Evolutionary conservation across 192 early-diverging fungal genomes (phyloP).

Genomic region (Dissophora globulifera): DNA sequence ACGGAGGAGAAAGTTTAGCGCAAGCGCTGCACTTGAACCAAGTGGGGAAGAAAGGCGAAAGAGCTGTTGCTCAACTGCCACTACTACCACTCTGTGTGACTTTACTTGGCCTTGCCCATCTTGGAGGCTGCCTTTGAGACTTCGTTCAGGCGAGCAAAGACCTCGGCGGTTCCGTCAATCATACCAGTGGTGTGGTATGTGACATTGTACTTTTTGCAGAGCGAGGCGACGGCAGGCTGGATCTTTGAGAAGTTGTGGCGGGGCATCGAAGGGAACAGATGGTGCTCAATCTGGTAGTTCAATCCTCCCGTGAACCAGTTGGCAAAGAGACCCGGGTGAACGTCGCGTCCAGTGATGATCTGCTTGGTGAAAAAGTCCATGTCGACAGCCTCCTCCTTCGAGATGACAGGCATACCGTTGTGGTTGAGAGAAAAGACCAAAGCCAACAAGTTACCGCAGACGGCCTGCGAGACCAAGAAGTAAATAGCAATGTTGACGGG

Average conservation of each 20-base stretch:
- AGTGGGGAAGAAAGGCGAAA: no score
- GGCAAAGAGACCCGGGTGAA: conserved; percentile 64
- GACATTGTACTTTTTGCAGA: conserved; percentile 76
- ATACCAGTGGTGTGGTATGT: conserved; percentile 73
- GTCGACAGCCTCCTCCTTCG: conserved; percentile 65
- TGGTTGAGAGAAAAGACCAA: conserved; percentile 86
- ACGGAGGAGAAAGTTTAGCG: not conserved
- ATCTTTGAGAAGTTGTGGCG: conserved; percentile 75
- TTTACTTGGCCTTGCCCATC: conserved; percentile 48
- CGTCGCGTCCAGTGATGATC: conserved; percentile 83
- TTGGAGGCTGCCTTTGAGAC: conserved; percentile 59
- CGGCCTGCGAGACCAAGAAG: conserved; percentile 70
- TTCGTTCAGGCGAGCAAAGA: conserved; percentile 61
- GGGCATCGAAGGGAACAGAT: conserved; percentile 84
- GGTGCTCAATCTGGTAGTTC: conserved; percentile 91
- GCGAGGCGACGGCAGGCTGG: conserved; percentile 66
- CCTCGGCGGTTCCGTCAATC: conserved; percentile 68
- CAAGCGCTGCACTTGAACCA: not conserved
- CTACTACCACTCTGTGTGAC: not conserved
- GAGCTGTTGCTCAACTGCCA: no score
- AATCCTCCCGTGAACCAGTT: conserved; percentile 89
- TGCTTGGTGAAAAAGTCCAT: conserved; percentile 83
- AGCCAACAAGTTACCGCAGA: conserved; percentile 77
- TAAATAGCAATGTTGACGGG: conserved; percentile 59
- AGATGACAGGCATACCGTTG: conserved; percentile 87